Base-by-base conservation (phyloP, 2,329 filamentous ascomycete species). In the Fusarium sp. region DNA sequence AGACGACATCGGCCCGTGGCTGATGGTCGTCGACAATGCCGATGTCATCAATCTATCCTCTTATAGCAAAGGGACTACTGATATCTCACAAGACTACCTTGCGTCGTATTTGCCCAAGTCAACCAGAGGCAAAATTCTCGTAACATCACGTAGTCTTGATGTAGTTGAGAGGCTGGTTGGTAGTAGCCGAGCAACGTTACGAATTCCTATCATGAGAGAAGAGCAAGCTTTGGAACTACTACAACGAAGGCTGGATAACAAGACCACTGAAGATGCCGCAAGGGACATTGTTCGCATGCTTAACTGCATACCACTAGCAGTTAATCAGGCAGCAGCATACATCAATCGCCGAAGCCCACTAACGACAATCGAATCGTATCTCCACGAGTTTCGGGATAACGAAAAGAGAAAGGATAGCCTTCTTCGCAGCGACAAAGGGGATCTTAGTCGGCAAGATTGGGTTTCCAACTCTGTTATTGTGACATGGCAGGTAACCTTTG, bases 291-390 rank as follows among this genome's bases (percentile, higher is more conserved):
- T 70, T 12, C 8, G 26, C 9, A 47, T 59, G 11, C 68, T 78
- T 2, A 75, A 77, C 15, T 70, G 46, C 38, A 75, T 77, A 41
- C 76, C 76, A 7, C 70, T 79, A 3, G 77, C 77, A 3, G 72
- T 79, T 8, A 65, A 62, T 9, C 75, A 79, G 41, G 75, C 77
- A 13, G 73, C 71, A 2, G 61, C 69, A 42, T 78, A 75, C 46
- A 76, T 78, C 53, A 56, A 61, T 1, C 59, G 57, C 11, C 57
- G 69, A 10, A 42, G n/a, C 9, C 72, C 71, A 4, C 60, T 62
- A 30, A 62, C 60, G 8, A 71, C 76, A 76, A 0, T 12, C 36
- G 30, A 26, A 7, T 33, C 64, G 8, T 83, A 82, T 51, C 60
- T 81, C 0, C 36, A 74, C 5, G 46, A 74, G 1, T 71, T 80